Conservation (phyloP, 2,329 filamentous ascomycete species). For the Daldinia eschscholtzii region DNA sequence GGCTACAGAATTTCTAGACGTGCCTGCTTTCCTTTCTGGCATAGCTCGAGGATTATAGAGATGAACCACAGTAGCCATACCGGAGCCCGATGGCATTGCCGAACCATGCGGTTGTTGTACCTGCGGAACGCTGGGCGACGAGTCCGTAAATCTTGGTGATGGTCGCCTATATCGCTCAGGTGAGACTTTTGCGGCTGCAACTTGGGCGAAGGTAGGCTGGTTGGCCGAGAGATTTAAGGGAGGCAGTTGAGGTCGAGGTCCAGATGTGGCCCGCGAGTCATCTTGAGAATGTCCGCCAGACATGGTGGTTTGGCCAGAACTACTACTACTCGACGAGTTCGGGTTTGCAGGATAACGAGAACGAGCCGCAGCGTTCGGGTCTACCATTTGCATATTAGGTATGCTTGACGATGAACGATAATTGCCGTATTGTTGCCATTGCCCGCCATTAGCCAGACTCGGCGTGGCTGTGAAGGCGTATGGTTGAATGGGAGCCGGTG, state of each 20-base stretch:
- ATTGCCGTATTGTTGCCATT: conserved; percentile 65
- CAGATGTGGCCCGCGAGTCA: conserved; percentile 60
- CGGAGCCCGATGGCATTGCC: conserved; percentile 63
- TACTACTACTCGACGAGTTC: conserved; percentile 20
- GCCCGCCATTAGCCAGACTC: conserved; percentile 67
- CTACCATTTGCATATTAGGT: conserved; percentile 57
- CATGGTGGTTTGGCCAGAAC: conserved; percentile 41
- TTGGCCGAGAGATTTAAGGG: conserved; percentile 54
- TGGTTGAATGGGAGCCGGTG: conserved; percentile 74
- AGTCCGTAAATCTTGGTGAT: conserved; percentile 68
- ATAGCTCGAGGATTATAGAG: conserved; percentile 63
- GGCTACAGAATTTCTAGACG: conserved; percentile 51
- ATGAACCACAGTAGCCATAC: conserved; percentile 67
- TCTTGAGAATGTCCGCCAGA: conserved; percentile 63
- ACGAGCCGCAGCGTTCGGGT: conserved; percentile 51
- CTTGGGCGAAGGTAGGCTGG: conserved; percentile 67
- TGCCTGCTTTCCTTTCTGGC: conserved; percentile 53
- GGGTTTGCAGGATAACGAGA: conserved; percentile 34
- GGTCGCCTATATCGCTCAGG: conserved; percentile 87
- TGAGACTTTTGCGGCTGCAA: conserved; percentile 73
- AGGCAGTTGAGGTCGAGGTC: conserved; percentile 59
- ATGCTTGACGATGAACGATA: conserved; percentile 62
- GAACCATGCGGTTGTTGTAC: conserved; percentile 54
- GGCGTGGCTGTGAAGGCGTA: conserved; percentile 83
- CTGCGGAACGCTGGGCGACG: conserved; percentile 51